Evolutionary conservation across 2,329 filamentous ascomycete genomes (phyloP), one percentile per base, ranked within the genome.

Genomic region (Xylaria sp.): DNA sequence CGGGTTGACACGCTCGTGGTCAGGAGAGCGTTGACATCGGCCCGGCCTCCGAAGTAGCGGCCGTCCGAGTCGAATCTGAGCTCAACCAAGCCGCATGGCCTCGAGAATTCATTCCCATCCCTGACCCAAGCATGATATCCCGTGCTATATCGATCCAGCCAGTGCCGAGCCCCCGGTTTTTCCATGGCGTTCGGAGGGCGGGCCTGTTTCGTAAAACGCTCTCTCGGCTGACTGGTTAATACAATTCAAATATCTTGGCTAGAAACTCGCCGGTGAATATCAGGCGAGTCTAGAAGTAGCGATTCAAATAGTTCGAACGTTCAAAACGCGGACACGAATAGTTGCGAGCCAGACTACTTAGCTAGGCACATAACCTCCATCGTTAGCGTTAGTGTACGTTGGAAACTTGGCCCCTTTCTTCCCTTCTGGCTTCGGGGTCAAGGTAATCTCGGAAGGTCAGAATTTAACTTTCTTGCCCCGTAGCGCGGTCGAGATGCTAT

Each of bases 61-160:
- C 68, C 69, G 46, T 71, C 69, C 3, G 62, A 31, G 58, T 71
- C 67, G 58, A 71, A 71, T n/a, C 56, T 54, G n/a, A 61, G 53
- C 46, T 71, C 69, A 15, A 69, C 58, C 2, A 70, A 8, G 3
- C 65, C 65, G 37, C 59, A 63, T 4, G 55, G 64, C 31, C 64
- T 48, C 1, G 54, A 46, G 44, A 65, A 67, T 3, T 27, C 52
- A 17, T 48, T 31, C 6, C 15, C 33, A 0, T 62, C 53, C 3
- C 31, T 31, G 1, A 9, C 13, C 64, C 64, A 65, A 13, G 59
- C 59, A 15, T 67, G 64, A 53, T 65, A 67, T 11, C 62, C 62
- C 9, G 33, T 63, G 9, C 64, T 59, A 31, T 67, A 67, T 27
- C 62, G 62, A 35, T 63, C 56, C 2, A 65, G 57, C 64, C 64